phyloP scores from a whole-genome alignment of 352 stramenopile species.

The Globisporangium recalcitrans region DNA sequence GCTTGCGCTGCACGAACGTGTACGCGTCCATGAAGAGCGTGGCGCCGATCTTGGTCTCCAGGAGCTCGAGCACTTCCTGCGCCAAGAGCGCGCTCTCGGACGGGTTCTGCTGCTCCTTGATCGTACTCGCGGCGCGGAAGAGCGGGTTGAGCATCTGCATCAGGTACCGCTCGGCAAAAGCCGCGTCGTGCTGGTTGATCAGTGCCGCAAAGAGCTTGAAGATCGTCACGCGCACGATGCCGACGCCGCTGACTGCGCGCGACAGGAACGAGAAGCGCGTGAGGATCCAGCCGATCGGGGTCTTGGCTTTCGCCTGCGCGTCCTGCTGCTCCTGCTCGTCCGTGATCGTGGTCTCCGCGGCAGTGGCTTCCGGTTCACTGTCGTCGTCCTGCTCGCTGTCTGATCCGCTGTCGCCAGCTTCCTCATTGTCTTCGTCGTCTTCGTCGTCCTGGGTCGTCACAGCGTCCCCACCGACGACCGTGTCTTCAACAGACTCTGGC shows the following conservation, averaged over 20 bases:
- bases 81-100: conserved; percentile 56
- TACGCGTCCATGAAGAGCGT: conserved; percentile 75
- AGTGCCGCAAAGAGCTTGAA: conserved; percentile 87
- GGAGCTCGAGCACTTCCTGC: conserved; percentile 82
- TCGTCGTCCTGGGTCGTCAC: conserved; percentile 9
- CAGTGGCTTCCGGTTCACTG: conserved; percentile 20
- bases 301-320: conserved; percentile 45
- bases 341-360: conserved; percentile 22
- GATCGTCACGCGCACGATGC: conserved; percentile 58
- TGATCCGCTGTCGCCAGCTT: conserved; percentile 6
- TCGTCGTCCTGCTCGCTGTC: conserved; percentile 10
- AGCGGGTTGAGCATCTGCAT: conserved; percentile 84
- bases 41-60: conserved; percentile 73
- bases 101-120: conserved; percentile 46
- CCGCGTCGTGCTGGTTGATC: conserved; percentile 46
- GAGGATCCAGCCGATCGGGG: conserved; percentile 76
- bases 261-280: conserved; percentile 79
- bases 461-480: too few species aligned
- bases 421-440: conserved; percentile 11
- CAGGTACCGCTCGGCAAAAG: conserved; percentile 51
- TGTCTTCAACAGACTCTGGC: conserved; percentile 14
- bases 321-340: conserved; percentile 41
- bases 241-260: conserved; percentile 42
- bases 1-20: conserved; percentile 81
- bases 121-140: conserved; percentile 54